Percentiles rank a stretch among this genome's conserved stretches.
Evolutionary conservation across 2,329 filamentous ascomycete species (phyloP).

Genomic region (Colletotrichum sp.): DNA sequence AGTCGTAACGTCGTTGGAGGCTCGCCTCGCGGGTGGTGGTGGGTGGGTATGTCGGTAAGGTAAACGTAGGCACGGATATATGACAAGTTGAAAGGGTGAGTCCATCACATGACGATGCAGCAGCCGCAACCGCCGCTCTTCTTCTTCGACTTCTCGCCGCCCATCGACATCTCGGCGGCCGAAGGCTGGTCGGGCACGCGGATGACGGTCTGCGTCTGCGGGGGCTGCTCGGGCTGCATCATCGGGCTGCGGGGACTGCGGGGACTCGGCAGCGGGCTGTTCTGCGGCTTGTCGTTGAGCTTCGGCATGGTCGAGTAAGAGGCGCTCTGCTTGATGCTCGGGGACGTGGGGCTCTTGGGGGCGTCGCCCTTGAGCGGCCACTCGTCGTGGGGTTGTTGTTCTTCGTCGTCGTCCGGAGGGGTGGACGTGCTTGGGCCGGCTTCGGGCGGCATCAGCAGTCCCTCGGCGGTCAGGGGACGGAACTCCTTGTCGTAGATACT

Average conservation of each 20-base stretch:
- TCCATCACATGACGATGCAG: constrained; percentile 54
- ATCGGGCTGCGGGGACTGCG: constrained; percentile 40
- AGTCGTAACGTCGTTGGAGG: constrained; percentile 27
- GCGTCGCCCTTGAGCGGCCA: constrained; percentile 63
- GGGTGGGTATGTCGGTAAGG: constrained; percentile 1
- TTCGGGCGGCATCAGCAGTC: constrained; percentile 52
- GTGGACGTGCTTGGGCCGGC: constrained; percentile 21
- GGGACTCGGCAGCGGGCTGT: constrained; percentile 50
- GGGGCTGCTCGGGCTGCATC: constrained; percentile 35
- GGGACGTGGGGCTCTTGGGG: constrained; percentile 50
- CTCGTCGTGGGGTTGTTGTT: constrained; percentile 45
- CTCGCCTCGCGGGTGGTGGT: constrained; percentile 9
- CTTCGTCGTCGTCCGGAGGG: constrained; percentile 27
- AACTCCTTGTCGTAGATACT: constrained; percentile 88
- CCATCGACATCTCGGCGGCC: constrained; percentile 8
- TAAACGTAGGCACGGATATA: constrained; percentile 5
- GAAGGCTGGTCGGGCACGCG: constrained; percentile 21
- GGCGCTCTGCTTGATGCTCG: constrained; percentile 41
- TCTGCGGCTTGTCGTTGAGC: constrained; percentile 51
- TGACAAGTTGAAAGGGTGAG: background rate
- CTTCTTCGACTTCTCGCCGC: constrained; percentile 33
- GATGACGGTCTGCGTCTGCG: constrained; percentile 23
- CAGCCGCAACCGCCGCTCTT: constrained; percentile 54
- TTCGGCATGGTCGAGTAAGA: constrained; percentile 70
- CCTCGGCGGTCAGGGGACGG: constrained; percentile 76